Conservation (phyloP, 306 rosid species). For the Phaseolus lunatus region DNA sequence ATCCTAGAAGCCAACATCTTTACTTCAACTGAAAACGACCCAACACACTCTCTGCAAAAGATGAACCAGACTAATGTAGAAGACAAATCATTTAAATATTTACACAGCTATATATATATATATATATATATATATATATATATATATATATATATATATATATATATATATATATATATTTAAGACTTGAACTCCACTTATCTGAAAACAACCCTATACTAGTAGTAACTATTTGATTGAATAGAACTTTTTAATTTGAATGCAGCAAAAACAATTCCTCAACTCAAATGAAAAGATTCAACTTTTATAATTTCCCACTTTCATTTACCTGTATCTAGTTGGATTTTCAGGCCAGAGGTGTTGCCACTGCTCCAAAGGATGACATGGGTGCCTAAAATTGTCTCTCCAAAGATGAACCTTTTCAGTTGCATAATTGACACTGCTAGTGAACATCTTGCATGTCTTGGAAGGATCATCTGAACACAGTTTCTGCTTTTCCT, state of each 20-base stretch:
- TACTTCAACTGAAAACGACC: slow-evolving; percentile 39
- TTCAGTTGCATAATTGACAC: slow-evolving; percentile 32
- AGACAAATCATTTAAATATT: no score
- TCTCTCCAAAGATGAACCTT: slow-evolving; percentile 49
- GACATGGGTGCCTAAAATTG: slow-evolving; percentile 40
- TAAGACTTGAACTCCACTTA: no score
- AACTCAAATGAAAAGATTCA: neutral
- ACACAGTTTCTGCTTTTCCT: slow-evolving; percentile 41
- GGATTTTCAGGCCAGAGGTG: slow-evolving; percentile 51
- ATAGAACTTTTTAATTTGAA: neutral
- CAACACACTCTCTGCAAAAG: slow-evolving; percentile 41
- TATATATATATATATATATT: no score
- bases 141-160: no score
- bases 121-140: no score
- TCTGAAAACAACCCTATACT: no score
- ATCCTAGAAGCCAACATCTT: slow-evolving; percentile 41
- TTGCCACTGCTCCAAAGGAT: slow-evolving; percentile 46
- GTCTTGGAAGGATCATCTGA: slow-evolving; percentile 31
- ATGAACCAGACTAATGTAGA: no score
- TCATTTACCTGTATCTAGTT: slow-evolving; percentile 21
- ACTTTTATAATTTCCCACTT: neutral
- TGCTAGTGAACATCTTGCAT: slow-evolving; percentile 43
- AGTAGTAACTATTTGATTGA: neutral
- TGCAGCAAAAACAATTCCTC: neutral
- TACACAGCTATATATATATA: no score